A percentile compares a stretch with the other conserved stretches of the same genome.
These are phyloP conservation scores for Penicillium bovifimosum DNA, from an alignment of 495 filamentous ascomycete species.

Conservation along the genomic window DNA sequence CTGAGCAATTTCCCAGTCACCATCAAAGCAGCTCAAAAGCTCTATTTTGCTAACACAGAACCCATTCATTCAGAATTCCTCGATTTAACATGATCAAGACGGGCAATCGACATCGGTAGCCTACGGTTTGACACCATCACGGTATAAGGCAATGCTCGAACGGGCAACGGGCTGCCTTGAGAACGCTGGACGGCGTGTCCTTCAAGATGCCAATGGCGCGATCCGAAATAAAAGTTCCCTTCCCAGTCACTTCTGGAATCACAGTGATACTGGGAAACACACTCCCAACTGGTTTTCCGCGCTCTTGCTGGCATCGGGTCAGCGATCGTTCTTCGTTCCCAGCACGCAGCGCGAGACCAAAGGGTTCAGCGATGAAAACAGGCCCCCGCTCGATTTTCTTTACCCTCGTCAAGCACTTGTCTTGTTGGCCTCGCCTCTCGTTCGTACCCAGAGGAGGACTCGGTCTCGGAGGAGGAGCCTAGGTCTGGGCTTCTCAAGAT, in stretches of 20 bases:
- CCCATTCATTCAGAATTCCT: too few relatives aligned
- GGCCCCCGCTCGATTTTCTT: slow-evolving; percentile 40
- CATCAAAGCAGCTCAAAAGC: not conserved
- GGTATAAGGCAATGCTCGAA: slow-evolving; percentile 72
- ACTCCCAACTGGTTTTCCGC: slow-evolving; percentile 43
- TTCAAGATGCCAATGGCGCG: slow-evolving; percentile 52
- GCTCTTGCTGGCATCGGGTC: slow-evolving; percentile 23
- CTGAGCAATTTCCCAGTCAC: not conserved
- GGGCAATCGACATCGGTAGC: slow-evolving; percentile 19
- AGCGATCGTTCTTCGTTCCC: slow-evolving; percentile 15
- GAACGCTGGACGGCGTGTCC: slow-evolving; percentile 64
- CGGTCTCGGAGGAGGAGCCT: slow-evolving; percentile 26
- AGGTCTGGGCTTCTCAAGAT: slow-evolving; percentile 19
- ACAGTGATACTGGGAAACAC: slow-evolving; percentile 55
- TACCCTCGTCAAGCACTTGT: slow-evolving; percentile 30
- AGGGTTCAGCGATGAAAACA: slow-evolving; percentile 14
- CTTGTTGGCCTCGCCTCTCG: slow-evolving; percentile 17
- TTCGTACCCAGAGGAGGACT: slow-evolving; percentile 22
- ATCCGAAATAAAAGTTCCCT: slow-evolving; percentile 54
- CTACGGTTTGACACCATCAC: slow-evolving; percentile 36
- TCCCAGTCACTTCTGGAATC: slow-evolving; percentile 61
- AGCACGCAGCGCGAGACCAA: slow-evolving; percentile 6
- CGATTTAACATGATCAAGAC: not conserved
- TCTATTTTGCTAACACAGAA: slow-evolving; percentile 8
- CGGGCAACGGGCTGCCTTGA: slow-evolving; percentile 71